Base-by-base conservation (phyloP, 306 rosid genomes). In the Trifolium pratense region DNA sequence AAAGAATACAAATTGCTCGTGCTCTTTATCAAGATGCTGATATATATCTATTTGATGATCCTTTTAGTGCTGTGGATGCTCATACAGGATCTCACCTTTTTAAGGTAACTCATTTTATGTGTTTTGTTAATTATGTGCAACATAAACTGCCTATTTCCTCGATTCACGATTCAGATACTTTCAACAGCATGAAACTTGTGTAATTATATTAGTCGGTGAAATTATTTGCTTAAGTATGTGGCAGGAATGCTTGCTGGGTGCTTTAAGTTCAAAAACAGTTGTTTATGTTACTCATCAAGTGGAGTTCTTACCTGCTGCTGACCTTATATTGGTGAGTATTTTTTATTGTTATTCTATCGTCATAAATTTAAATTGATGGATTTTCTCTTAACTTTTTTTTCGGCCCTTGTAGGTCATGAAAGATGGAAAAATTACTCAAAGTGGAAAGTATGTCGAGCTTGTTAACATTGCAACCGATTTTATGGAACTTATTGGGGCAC, bases 81-180 rank as follows among this genome's bases (percentile, higher is more conserved):
- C 97, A 93, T 76, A 91, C 98, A 34, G 96, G 98, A 65, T 91
- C 97, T 43, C 96, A 91, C 82, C 93, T 93, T 45, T 90, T 88
- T 49, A 88, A 85, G 96, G 91, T 86, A 76, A 74, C 71, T 51
- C 73, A 13, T 39, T 51, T 82, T 55, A 48, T 34, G 74, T 17
- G 13, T 78, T 57, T 21, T 63, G 32, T 31, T 69, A 23, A 62
- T 51, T 70, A 40, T 61, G 46, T 23, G 25, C 25, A 23, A 23
- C 25, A 23, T 23, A 23, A 23, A 23, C 25, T 23, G 25, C 25
- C 1, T 23, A 23, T 23, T 23, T 23, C 25, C 25, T 23, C 25
- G 12, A 40, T 1, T 40, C 14, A 11, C 4, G 5, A 11, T 40
- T 3, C 1, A 13, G 15, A 13, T 66, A 1, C 49, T 64, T 67